Evolutionary conservation across 257 asterid genomes (phyloP), one percentile per base, ranked within the genome.

Genomic region (Fraxinus quadrangulata): DNA sequence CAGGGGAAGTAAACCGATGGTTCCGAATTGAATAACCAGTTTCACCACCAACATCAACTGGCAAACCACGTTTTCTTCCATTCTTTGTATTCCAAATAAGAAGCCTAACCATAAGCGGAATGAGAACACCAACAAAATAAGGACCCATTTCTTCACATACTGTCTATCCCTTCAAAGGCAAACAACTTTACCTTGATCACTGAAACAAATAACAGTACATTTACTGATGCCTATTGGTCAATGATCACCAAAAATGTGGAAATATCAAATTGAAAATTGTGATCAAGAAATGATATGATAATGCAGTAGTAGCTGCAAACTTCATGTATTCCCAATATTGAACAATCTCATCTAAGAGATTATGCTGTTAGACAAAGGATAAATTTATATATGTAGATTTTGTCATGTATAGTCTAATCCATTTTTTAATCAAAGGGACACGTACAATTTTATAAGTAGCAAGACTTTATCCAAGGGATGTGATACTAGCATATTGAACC

Each of bases 11-110:
- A 73, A 93, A 96, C 82, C 95, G 80, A 75, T 79, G 67, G 85
- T 93, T 93, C 74, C 96, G 84, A 54, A 96, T 85, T 4, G 92
- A 89, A 80, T 81, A 89, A 34, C 97, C 97, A 2, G 89, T 82
- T 77, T 96, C 98, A 19, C 95, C 97, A 34, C 95, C 96, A 79
- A 88, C 94, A 79, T 90, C 92, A 31, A 78, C 90, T 19, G 83
- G 92, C 75, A 92, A 73, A 37, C 99, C 99, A 73, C 99, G 86
- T 78, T 86, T 92, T 79, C 89, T 91, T 68, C 73, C 86, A 73
- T 88, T 90, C 77, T 90, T 93, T 3, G 86, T 75, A 78, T 78
- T 90, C 76, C 88, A 94, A 73, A 89, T 73, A 47, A 93, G 79
- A 75, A 96, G 86, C 4, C 97, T 87, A 17, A 93, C 24, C 72